Conservation (phyloP, 768 basidiomycete genomes). For the Lepiota brunneoincarnata region DNA sequence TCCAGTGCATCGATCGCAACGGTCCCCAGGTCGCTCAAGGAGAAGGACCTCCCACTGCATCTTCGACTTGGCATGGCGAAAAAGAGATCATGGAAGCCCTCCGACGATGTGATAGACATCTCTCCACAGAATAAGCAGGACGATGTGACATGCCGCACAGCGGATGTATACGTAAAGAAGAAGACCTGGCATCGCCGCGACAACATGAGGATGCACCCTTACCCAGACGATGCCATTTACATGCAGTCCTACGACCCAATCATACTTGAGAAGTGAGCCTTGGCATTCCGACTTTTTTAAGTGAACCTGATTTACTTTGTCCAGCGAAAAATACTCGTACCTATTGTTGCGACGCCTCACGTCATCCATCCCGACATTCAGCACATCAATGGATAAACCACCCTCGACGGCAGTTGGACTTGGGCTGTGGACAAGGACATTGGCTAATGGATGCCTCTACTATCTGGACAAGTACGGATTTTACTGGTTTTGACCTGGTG, state of each 20-base stretch:
- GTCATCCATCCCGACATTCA: slow-evolving; percentile 58
- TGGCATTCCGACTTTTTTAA: slow-evolving; percentile 1
- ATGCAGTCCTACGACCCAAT: slow-evolving; percentile 66
- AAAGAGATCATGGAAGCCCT: background rate
- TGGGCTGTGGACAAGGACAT: slow-evolving; percentile 72
- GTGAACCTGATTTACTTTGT: slow-evolving; percentile 12
- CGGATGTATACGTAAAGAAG: slow-evolving; percentile 27
- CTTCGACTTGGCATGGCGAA: background rate
- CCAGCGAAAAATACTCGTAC: slow-evolving; percentile 61
- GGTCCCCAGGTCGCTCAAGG: slow-evolving; percentile 18
- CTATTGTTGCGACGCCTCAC: slow-evolving; percentile 55
- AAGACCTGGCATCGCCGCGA: slow-evolving; percentile 37
- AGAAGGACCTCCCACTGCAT: slow-evolving; percentile 1
- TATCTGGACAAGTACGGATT: slow-evolving; percentile 56
- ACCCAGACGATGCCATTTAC: slow-evolving; percentile 47
- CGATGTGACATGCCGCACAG: slow-evolving; percentile 14
- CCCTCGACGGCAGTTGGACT: slow-evolving; percentile 62
- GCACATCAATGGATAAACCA: slow-evolving; percentile 42
- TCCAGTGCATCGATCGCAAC: slow-evolving; percentile 14
- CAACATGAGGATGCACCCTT: slow-evolving; percentile 56
- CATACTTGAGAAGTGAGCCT: slow-evolving; percentile 55
- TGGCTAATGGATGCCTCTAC: slow-evolving; percentile 66
- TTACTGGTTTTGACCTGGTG: slow-evolving; percentile 69
- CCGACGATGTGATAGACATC: background rate
- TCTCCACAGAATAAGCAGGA: slow-evolving; percentile 15